These are phyloP conservation scores for Chloropicon primus DNA, from an alignment of 139 green algal genomes.

Conservation along the genomic window DNA sequence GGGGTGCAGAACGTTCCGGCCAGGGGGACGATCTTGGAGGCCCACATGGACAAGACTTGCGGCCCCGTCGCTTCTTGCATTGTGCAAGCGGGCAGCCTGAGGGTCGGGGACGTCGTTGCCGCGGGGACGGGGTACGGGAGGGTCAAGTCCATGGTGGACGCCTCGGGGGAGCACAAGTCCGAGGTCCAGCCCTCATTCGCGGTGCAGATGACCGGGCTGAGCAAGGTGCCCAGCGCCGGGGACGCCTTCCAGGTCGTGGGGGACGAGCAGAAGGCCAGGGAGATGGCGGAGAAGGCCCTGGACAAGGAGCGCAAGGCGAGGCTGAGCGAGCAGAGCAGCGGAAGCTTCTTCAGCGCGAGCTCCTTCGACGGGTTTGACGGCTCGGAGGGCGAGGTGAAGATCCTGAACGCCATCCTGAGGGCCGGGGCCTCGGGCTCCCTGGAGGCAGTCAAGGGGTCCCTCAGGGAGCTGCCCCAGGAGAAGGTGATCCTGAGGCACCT, in stretches of 20 bases:
- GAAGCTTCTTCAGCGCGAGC: conserved; percentile 68
- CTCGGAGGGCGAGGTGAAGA: conserved; percentile 34
- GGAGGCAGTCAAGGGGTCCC: conserved; percentile 78
- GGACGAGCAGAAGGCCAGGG: conserved; percentile 47
- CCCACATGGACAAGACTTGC: conserved; percentile 64
- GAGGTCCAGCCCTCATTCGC: conserved; percentile 67
- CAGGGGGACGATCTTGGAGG: conserved; percentile 85
- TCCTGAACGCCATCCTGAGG: conserved; percentile 87
- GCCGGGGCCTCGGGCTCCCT: conserved; percentile 70
- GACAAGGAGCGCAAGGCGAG: conserved; percentile 2
- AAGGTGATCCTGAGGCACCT: conserved; percentile 79
- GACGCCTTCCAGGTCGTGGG: conserved; percentile 66
- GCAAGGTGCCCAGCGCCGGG: conserved; percentile 67
- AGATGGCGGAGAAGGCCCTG: conserved; percentile 4
- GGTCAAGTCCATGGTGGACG: conserved; percentile 46
- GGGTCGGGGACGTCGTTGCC: conserved; percentile 63
- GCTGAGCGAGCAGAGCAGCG: conserved; percentile 34
- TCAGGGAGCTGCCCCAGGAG: conserved; percentile 74
- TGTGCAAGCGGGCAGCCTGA: conserved; percentile 73
- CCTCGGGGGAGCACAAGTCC: conserved; percentile 27
- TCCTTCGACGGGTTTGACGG: conserved; percentile 55
- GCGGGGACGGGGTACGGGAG: conserved; percentile 63
- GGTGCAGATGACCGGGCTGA: conserved; percentile 82
- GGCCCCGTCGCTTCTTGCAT: conserved; percentile 79
- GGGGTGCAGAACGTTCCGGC: conserved; percentile 56